These are phyloP conservation scores for Dactylonectria estremocensis DNA, from an alignment of 2,329 filamentous ascomycete genomes.

Conservation along the genomic window DNA sequence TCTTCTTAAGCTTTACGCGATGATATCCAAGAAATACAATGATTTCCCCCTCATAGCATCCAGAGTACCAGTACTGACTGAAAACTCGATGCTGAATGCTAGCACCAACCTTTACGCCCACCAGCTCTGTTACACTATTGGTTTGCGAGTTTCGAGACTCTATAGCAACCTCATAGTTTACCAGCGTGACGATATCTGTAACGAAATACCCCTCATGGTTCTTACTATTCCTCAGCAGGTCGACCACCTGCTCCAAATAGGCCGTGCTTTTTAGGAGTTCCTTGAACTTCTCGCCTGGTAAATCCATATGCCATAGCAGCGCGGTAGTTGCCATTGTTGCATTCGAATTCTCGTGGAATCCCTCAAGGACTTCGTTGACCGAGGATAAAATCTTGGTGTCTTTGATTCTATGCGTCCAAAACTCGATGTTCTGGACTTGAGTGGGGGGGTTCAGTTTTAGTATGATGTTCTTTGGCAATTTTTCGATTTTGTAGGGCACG, in stretches of 20 bases:
- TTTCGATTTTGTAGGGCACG: background rate
- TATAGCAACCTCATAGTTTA: constrained; percentile 1
- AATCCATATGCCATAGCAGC: constrained; percentile 1
- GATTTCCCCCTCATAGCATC: background rate
- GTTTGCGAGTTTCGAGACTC: constrained; percentile 2
- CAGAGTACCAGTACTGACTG: background rate
- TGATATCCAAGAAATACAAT: constrained; percentile 2
- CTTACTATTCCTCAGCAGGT: constrained; percentile 4
- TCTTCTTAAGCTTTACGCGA: background rate
- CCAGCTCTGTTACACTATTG: constrained; percentile 1
- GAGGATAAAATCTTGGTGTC: background rate
- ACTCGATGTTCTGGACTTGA: background rate
- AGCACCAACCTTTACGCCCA: background rate
- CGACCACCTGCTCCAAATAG: background rate
- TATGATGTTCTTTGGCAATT: constrained; percentile 6
- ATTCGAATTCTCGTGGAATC: constrained; percentile 1
- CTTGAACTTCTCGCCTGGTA: constrained; percentile 2
- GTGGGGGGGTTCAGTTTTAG: constrained; percentile 1
- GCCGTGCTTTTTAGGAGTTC: background rate
- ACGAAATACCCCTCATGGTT: background rate
- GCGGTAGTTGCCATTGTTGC: constrained; percentile 1
- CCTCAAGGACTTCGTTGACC: background rate
- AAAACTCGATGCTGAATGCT: background rate
- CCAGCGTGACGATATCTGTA: background rate
- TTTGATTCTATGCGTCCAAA: constrained; percentile 5